A percentile compares a stretch with the other conserved stretches of the same genome.
Evolutionary conservation across 805 yeast genomes (phyloP).

Genomic region (Sugiyamaella valdiviana): DNA sequence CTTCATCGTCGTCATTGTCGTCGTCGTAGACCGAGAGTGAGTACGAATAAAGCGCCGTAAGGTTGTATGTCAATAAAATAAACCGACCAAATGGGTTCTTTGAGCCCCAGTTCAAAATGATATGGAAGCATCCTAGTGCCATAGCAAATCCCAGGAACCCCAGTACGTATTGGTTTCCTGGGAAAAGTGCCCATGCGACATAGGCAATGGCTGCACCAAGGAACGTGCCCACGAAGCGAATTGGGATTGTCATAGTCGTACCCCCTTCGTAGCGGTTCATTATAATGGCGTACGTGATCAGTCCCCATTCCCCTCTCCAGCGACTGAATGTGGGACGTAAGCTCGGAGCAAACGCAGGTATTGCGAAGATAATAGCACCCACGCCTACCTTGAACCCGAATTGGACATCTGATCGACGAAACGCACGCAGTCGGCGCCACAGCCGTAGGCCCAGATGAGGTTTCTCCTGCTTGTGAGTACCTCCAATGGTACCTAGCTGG

Average conservation of each 20-base stretch:
- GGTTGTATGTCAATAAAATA: conserved; percentile 66
- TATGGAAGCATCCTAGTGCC: conserved; percentile 39
- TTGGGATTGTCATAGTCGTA: conserved; percentile 58
- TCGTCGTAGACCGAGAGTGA: conserved; percentile 56
- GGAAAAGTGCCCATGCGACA: conserved; percentile 50
- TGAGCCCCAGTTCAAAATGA: conserved; percentile 62
- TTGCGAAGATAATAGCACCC: conserved; percentile 61
- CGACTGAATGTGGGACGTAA: conserved; percentile 49
- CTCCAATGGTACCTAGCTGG: background rate
- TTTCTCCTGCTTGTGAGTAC: background rate
- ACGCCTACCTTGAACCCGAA: conserved; percentile 75
- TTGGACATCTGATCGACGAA: conserved; percentile 62
- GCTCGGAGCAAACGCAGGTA: conserved; percentile 57
- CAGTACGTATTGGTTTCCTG: conserved; percentile 49
- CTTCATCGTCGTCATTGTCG: conserved; percentile 50
- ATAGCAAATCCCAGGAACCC: conserved; percentile 42
- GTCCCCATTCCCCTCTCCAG: conserved; percentile 82
- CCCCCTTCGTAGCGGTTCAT: conserved; percentile 85
- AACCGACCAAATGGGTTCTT: conserved; percentile 45
- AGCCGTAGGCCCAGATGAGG: conserved; percentile 23
- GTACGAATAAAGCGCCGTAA: conserved; percentile 71
- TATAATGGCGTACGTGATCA: conserved; percentile 74
- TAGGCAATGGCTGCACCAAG: conserved; percentile 63
- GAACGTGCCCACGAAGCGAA: conserved; percentile 59
- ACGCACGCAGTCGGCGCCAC: conserved; percentile 40